Evolutionary conservation across 805 yeast genomes (phyloP), one percentile per base, ranked within the genome.

Genomic region (Myxozyma kluyveri): DNA sequence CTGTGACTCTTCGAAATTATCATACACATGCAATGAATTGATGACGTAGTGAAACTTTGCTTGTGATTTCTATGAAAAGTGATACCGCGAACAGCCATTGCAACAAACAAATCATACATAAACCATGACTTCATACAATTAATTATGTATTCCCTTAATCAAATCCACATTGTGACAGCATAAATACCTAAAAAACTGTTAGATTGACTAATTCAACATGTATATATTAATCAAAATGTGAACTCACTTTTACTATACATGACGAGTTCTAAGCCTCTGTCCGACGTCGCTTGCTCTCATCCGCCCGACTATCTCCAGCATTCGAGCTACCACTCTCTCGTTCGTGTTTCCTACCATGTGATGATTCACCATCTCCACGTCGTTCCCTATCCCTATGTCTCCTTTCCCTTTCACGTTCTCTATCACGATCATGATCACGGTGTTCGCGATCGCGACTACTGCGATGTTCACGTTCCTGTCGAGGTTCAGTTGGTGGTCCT

Each of bases 331-430:
- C 39, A 21, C 45, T 49, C 3, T 38, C 49, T 33, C 53, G 45
- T 42, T 49, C 53, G 19, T 49, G 53, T 37, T 45, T 44, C 21
- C 49, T 21, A 22, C 29, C 26, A 1, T 21, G 19, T 17, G 23
- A 9, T 17, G 19, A 19, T 26, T 36, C 26, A 26, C 41, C 42
- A 12, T 44, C 42, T 12, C 23, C 39, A 10, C 29, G n/a, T 27
- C 21, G 18, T 17, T 44, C 50, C 35, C 50, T 47, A n/a, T 42
- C 21, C 23, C 50, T 39, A 43, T 23, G 35, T 43, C 38, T 45
- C 22, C 50, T 44, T 17, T 46, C 42, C 32, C 41, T 31, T 21
- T 43, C 49, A n/a, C 39, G 36, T 27, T 46, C 50, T 22, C 38
- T 27, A 35, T 37, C 50, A 32, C 41, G 40, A 21, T 44, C 40